Conservation (phyloP, 2,329 filamentous ascomycete species). For the Samsoniella hepiali region DNA sequence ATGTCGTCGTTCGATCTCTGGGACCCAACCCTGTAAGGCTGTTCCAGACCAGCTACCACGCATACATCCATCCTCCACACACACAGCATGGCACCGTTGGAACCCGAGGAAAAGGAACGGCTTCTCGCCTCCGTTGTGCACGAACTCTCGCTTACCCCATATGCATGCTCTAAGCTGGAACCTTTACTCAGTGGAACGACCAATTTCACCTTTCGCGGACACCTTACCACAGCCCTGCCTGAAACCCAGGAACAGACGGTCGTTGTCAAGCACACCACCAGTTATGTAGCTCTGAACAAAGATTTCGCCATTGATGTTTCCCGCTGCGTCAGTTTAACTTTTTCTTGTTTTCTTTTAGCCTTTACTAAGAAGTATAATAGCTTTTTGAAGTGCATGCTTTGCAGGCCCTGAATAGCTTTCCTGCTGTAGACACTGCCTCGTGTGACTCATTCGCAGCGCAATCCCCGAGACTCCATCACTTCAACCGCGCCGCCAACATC, state of each 20-base stretch:
- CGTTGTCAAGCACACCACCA: constrained; percentile 6
- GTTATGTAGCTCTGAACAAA: background rate
- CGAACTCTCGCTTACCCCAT: background rate
- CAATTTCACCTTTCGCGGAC: constrained; percentile 6
- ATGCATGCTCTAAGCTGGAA: background rate
- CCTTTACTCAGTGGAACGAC: background rate
- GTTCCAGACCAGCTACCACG: background rate
- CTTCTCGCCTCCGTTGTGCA: background rate
- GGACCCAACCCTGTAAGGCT: background rate
- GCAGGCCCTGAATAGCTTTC: background rate
- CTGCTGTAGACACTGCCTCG: background rate
- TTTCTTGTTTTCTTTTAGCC: no score
- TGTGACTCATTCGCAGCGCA: background rate
- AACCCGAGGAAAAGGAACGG: background rate
- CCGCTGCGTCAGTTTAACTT: background rate
- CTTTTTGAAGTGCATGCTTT: constrained; percentile 1
- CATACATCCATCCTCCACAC: background rate
- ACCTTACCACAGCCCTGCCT: background rate
- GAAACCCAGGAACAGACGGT: background rate
- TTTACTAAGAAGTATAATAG: background rate
- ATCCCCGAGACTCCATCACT: constrained; percentile 6
- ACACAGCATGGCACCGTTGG: constrained; percentile 4
- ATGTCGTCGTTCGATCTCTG: background rate
- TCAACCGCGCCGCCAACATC: background rate
- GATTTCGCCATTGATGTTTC: background rate